These are phyloP conservation scores for Fraxinus angustifolia DNA, from an alignment of 305 asterid genomes.

Conservation along the genomic window DNA sequence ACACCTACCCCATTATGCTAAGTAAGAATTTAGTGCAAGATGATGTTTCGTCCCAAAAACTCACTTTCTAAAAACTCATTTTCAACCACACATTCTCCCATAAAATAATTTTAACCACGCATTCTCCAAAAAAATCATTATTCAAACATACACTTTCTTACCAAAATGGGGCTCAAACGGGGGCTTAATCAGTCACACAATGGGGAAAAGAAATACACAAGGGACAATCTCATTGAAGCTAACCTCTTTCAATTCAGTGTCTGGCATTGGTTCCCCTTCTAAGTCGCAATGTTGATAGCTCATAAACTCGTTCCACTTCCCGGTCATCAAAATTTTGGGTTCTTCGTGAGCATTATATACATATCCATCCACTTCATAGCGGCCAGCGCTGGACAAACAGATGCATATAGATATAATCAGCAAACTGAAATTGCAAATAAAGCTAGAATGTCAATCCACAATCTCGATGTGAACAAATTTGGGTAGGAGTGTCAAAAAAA, in stretches of 20 bases:
- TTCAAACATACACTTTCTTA: too few species aligned
- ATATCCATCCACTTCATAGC: neutral
- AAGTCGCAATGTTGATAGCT: neutral
- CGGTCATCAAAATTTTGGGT: neutral
- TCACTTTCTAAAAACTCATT: neutral
- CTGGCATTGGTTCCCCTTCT: neutral
- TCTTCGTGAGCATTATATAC: neutral
- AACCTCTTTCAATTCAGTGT: neutral
- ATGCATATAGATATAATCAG: neutral
- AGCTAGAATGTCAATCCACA: neutral
- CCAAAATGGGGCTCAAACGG: neutral
- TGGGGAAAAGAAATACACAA: neutral
- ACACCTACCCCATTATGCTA: neutral
- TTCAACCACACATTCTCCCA: neutral
- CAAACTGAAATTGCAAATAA: neutral
- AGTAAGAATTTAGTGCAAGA: neutral
- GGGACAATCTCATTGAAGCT: neutral
- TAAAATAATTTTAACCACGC: neutral
- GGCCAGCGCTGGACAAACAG: neutral
- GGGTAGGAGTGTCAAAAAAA: neutral
- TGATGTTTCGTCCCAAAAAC: neutral
- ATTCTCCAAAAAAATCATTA: neutral
- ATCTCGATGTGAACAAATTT: neutral
- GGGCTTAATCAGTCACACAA: neutral
- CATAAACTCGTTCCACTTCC: neutral